Base-by-base conservation (phyloP, 805 yeast species). In the Ogataea haglerorum region DNA sequence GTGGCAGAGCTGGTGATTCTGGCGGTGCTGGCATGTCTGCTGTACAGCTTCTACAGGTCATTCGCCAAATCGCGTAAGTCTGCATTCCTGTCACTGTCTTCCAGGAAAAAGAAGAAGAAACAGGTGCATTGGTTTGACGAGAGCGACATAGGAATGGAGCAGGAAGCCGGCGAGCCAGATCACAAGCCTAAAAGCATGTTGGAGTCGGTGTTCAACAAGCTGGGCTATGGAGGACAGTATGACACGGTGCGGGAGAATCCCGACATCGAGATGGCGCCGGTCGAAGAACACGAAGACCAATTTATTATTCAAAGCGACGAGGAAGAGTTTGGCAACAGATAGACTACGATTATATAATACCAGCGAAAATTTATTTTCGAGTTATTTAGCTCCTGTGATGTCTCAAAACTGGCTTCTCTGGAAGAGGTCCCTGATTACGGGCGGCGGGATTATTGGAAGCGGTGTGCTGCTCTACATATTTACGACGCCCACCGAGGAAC, bases 401-500 rank as follows among this genome's bases (percentile, higher is more conserved):
- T 39, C 49, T 15, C 25, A 37, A 24, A 41, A 37, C 10, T 45
- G 41, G 34, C 15, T 52, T 10, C 46, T 63, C 38, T 53, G 62
- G 53, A 63, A 55, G 34, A 57, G 56, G 29, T 51, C 58, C 4
- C 16, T 62, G 2, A 30, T 60, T 3, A 70, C 70, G 10, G 89
- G 95, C 8, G 76, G 76, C n/a, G 73, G 78, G 14, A 77, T 88
- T 14, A 68, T 86, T 2, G 86, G 82, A 5, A 53, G 78, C 0
- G 98, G 97, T n/a, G 76, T 80, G 0, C 49, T 85, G 5, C 66
- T 84, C 13, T 82, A 65, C 65, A 83, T 80, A 48, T 85, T 77
- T 60, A 78, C 90, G 0, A 81, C 88, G 0, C 98, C 98, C 3
- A 76, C 90, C 2, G 95, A 86, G 49, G 95, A 88, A 52, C 76